These are phyloP conservation scores for Cercospora zeina DNA, from an alignment of 2,329 filamentous ascomycete genomes.

Conservation along the genomic window DNA sequence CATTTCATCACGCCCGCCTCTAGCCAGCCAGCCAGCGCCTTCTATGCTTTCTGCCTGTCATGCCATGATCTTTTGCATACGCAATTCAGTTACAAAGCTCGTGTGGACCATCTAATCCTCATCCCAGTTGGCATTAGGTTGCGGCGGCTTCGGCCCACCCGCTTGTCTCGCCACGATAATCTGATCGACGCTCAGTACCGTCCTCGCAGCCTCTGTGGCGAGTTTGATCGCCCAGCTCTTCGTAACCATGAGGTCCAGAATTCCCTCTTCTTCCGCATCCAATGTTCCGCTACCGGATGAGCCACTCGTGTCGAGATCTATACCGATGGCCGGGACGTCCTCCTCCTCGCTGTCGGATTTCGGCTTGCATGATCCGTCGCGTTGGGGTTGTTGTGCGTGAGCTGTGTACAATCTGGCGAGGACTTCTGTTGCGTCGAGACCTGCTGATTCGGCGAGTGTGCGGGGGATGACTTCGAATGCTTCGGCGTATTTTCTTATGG, in stretches of 20 bases:
- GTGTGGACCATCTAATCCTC: constrained; percentile 50
- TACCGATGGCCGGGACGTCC: constrained; percentile 84
- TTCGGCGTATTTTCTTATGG: constrained; percentile 95
- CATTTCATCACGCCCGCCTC: background rate
- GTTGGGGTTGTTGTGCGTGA: constrained; percentile 52
- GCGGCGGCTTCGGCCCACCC: constrained; percentile 93
- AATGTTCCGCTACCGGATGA: constrained; percentile 80
- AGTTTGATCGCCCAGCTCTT: constrained; percentile 98
- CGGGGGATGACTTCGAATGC: constrained; percentile 96
- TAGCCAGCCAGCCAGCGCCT: constrained; percentile 3
- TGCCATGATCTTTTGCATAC: background rate
- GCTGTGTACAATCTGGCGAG: constrained; percentile 89
- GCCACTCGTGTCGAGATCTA: constrained; percentile 89
- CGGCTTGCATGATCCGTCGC: constrained; percentile 12
- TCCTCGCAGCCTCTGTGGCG: constrained; percentile 90
- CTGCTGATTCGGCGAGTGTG: constrained; percentile 90
- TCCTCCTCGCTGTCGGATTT: constrained; percentile 58
- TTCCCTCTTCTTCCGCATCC: constrained; percentile 83
- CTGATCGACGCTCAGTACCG: constrained; percentile 93
- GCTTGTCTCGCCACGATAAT: constrained; percentile 98
- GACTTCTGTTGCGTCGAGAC: constrained; percentile 95
- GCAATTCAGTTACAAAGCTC: background rate
- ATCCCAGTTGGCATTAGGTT: constrained; percentile 81
- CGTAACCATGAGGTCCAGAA: constrained; percentile 84
- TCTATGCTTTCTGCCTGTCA: background rate